Evolutionary conservation across 1,284 basidiomycete species (phyloP).

Genomic region (Pyrrhoderma noxium): DNA sequence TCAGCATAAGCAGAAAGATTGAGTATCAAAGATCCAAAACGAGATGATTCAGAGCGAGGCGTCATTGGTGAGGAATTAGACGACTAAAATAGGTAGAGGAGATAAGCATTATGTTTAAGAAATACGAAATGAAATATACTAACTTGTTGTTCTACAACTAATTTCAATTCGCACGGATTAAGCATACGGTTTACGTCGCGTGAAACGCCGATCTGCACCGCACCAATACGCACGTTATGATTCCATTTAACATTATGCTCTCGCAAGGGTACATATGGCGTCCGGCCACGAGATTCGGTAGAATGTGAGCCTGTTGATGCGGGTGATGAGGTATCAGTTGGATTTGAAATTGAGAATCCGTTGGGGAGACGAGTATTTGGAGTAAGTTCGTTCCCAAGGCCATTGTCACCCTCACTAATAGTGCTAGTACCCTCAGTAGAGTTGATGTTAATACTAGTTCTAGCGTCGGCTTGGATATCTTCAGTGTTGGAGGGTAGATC

Average conservation of each 20-base stretch:
- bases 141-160: constrained; percentile 55
- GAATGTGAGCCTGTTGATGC: too few relatives aligned
- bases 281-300: constrained; percentile 42
- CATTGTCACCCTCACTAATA: neutral
- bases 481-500: neutral
- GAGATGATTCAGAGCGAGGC: constrained; percentile 34
- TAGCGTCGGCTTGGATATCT: too few relatives aligned
- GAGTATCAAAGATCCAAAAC: constrained; percentile 58
- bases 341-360: too few relatives aligned
- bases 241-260: constrained; percentile 58
- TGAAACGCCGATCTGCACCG: constrained; percentile 57
- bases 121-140: constrained; percentile 12
- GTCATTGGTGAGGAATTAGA: neutral
- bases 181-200: constrained; percentile 42
- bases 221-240: constrained; percentile 40
- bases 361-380: neutral
- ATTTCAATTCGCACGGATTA: constrained; percentile 52
- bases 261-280: constrained; percentile 46
- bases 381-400: neutral
- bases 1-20: constrained; percentile 74
- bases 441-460: too few relatives aligned
- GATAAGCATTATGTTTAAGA: neutral
- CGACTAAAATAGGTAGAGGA: constrained; percentile 6
- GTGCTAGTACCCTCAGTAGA: neutral
- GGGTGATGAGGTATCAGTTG: too few relatives aligned